Evolutionary conservation across 108 stramenopile genomes (phyloP).

Genomic region (Cylindrotheca fusiformis): DNA sequence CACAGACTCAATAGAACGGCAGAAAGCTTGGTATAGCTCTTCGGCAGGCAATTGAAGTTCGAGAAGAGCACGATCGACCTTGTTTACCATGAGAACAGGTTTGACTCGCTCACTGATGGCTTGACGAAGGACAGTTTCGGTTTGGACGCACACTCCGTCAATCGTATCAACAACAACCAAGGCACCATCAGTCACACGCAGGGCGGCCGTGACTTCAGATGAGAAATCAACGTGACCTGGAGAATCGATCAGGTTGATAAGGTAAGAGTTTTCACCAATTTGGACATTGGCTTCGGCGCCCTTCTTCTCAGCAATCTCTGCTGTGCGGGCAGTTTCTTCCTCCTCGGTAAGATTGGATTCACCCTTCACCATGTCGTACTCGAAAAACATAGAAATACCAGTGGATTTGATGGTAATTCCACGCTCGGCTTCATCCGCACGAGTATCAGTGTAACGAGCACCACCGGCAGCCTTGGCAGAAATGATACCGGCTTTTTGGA

Average conservation of each 20-base stretch:
- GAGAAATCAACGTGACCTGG: constrained; percentile 99
- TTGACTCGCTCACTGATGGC: constrained; percentile 97
- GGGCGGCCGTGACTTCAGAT: constrained; percentile 99
- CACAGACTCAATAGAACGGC: constrained; percentile 98
- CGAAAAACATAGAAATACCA: constrained; percentile 99
- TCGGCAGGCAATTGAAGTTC: constrained; percentile 98
- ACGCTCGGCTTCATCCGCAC: constrained; percentile 99
- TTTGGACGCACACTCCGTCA: constrained; percentile 99
- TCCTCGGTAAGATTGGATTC: constrained; percentile 71
- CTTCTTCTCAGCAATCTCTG: constrained; percentile 54
- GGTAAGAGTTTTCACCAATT: constrained; percentile 94
- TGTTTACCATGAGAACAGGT: constrained; percentile 99
- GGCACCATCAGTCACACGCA: constrained; percentile 99
- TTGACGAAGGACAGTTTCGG: constrained; percentile 99
- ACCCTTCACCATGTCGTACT: constrained; percentile 95
- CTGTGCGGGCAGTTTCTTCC: constrained; percentile 52
- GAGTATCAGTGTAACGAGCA: constrained; percentile 99
- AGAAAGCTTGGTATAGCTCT: constrained; percentile 99
- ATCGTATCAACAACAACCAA: constrained; percentile 99
- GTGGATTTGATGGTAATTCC: constrained; percentile 99
- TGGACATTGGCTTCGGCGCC: constrained; percentile 80
- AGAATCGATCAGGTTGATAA: constrained; percentile 99
- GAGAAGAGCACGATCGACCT: constrained; percentile 99
- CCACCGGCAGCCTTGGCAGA: constrained; percentile 99
- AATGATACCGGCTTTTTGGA: constrained; percentile 99